Percentiles rank a stretch among this genome's conserved stretches.
These are phyloP conservation scores for Trichoderma endophyticum DNA, from an alignment of 2,329 filamentous ascomycete genomes.

Conservation along the genomic window DNA sequence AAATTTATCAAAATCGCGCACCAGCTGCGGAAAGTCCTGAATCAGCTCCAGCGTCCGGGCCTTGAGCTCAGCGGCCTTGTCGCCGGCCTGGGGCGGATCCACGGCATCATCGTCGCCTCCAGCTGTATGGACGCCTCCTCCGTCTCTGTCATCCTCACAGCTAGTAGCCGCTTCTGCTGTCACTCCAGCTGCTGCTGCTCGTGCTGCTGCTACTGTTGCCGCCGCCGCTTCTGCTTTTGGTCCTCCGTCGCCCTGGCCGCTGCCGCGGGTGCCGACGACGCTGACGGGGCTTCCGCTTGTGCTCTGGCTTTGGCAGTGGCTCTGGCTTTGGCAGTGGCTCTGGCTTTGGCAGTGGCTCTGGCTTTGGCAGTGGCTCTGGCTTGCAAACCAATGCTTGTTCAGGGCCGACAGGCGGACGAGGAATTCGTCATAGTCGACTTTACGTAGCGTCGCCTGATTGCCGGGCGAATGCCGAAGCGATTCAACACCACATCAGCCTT, in stretches of 20 bases:
- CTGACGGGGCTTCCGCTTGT: not conserved
- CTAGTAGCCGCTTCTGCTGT: not conserved
- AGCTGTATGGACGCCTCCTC: not conserved
- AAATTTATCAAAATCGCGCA: conserved; percentile 30
- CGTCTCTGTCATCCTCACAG: not conserved
- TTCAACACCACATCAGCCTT: not conserved
- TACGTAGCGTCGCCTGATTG: conserved; percentile 25
- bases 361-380: not conserved
- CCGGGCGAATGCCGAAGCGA: not conserved
- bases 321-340: not conserved
- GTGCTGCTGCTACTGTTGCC: not conserved
- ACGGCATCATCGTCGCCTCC: not conserved
- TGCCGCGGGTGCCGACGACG: conserved; percentile 6
- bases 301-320: not conserved
- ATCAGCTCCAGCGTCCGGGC: conserved; percentile 25
- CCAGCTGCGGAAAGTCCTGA: conserved; percentile 29
- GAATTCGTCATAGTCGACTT: conserved; percentile 28
- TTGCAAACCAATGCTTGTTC: conserved; percentile 22
- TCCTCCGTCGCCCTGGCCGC: not conserved
- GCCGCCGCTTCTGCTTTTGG: not conserved
- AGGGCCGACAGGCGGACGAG: conserved; percentile 20
- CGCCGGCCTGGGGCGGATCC: conserved; percentile 9
- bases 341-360: not conserved
- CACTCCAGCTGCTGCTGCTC: not conserved
- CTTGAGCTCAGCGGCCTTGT: conserved; percentile 24